Conservation (phyloP, 495 filamentous ascomycete genomes). For the Annulohypoxylon nitens region DNA sequence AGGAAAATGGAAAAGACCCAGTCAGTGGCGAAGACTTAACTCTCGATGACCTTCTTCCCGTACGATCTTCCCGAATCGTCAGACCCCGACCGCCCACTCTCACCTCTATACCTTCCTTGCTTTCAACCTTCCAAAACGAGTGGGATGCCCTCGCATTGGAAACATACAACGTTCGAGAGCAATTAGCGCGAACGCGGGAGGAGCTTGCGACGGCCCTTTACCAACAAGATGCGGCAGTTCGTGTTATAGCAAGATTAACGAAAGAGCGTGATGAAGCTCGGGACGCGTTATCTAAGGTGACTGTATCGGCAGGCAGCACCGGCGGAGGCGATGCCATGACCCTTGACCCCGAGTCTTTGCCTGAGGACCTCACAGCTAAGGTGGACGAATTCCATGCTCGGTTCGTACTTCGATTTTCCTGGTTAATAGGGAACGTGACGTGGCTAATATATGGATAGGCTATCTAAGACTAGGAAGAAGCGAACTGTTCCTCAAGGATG, state of each 20-base stretch:
- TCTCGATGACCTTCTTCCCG: slow-evolving; percentile 84
- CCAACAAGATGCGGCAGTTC: slow-evolving; percentile 93
- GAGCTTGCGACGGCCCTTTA: slow-evolving; percentile 94
- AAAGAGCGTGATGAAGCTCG: slow-evolving; percentile 92
- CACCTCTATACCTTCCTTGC: slow-evolving; percentile 95
- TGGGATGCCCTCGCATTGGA: slow-evolving; percentile 96
- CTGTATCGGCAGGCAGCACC: slow-evolving; percentile 70
- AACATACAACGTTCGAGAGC: slow-evolving; percentile 87
- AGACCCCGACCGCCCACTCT: slow-evolving; percentile 92
- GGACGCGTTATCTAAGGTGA: slow-evolving; percentile 89
- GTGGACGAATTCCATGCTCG: slow-evolving; percentile 81
- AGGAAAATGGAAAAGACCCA: slow-evolving; percentile 94
- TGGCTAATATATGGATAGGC: slow-evolving; percentile 61
- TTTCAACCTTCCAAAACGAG: slow-evolving; percentile 97
- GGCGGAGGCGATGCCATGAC: slow-evolving; percentile 88
- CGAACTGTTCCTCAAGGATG: slow-evolving; percentile 86
- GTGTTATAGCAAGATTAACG: slow-evolving; percentile 90
- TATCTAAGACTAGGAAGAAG: slow-evolving; percentile 88
- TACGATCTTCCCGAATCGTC: slow-evolving; percentile 85
- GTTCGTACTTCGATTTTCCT: slow-evolving; percentile 62
- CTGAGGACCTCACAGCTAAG: slow-evolving; percentile 77
- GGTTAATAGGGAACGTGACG: background rate
- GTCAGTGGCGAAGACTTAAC: slow-evolving; percentile 91
- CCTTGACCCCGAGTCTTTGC: slow-evolving; percentile 80
- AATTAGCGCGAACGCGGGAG: slow-evolving; percentile 88